Evolutionary conservation across 495 filamentous ascomycete genomes (phyloP).

Genomic region (Lasiosphaeriaceae sp.): DNA sequence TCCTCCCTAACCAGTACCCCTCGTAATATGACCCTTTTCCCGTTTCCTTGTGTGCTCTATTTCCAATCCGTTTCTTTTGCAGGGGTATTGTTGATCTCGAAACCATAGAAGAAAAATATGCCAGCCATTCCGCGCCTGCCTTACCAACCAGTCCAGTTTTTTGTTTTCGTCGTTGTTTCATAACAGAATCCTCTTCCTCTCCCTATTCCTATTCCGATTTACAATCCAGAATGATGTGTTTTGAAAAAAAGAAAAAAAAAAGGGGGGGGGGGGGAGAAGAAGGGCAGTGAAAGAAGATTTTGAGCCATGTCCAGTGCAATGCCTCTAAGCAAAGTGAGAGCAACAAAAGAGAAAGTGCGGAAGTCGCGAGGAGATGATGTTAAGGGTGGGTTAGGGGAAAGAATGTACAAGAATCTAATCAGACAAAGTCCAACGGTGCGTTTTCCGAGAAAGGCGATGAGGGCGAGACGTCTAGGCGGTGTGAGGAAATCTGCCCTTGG

Average conservation of each 20-base stretch:
- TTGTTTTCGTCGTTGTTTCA: neutral
- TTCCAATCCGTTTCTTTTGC: too few species aligned
- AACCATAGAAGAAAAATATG: neutral
- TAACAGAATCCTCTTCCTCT: neutral
- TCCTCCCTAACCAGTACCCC: too few species aligned
- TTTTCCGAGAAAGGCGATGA: neutral
- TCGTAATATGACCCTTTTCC: too few species aligned
- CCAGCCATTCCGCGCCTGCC: neutral
- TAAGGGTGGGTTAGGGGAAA: neutral
- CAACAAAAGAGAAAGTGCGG: neutral
- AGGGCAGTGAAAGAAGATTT: too few species aligned
- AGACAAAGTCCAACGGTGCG: neutral
- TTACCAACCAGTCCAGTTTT: neutral
- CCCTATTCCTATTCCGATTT: neutral
- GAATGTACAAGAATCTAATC: neutral
- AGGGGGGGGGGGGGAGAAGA: neutral
- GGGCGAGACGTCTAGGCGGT: neutral
- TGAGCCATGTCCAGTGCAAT: too few species aligned
- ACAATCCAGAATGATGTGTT: neutral
- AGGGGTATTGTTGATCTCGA: neutral
- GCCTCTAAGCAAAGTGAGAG: too few species aligned
- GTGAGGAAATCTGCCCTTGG: neutral
- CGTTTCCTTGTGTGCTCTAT: too few species aligned
- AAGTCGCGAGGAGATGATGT: neutral
- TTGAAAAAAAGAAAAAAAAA: neutral